A percentile compares a stretch with the other conserved stretches of the same genome.
Evolutionary conservation across 176 grass and related monocot species (phyloP).

Genomic region (Chloris gayana): DNA sequence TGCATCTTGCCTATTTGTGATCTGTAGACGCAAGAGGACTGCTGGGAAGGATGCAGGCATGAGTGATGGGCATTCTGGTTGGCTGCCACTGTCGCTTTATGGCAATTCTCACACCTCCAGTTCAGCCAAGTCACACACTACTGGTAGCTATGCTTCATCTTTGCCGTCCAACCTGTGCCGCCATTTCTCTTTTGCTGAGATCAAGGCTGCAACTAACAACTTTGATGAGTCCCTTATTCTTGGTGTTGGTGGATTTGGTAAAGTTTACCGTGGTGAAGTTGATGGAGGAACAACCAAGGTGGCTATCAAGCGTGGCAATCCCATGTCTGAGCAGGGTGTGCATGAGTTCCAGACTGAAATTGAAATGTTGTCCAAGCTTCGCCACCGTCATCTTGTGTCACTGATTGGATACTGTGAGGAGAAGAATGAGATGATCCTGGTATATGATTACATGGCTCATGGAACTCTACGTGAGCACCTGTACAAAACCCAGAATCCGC

Average conservation of each 20-base stretch:
- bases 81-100: conserved; percentile 73
- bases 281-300: conserved; percentile 79
- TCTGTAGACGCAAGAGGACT: conserved; percentile 48
- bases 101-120: conserved; percentile 75
- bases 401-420: conserved; percentile 91
- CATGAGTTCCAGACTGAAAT: conserved; percentile 96
- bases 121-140: conserved; percentile 73
- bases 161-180: conserved; percentile 92
- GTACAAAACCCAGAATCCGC: conserved; percentile 94
- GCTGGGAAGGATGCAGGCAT: conserved; percentile 59
- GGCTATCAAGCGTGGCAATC: conserved; percentile 91
- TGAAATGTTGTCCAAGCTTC: conserved; percentile 92
- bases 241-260: conserved; percentile 91
- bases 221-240: conserved; percentile 85
- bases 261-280: conserved; percentile 80
- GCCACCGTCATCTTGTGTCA: conserved; percentile 88
- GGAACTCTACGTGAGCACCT: conserved; percentile 92
- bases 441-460: conserved; percentile 93
- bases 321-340: conserved; percentile 87
- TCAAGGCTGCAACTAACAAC: conserved; percentile 81
- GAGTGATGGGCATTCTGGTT: conserved; percentile 83
- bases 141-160: conserved; percentile 77
- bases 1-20: conserved; percentile 52
- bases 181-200: conserved; percentile 87
- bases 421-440: conserved; percentile 90